A percentile compares a stretch with the other conserved stretches of the same genome.
Conservation (phyloP, 192 early-diverging fungal species). For the Mortierella antarctica region DNA sequence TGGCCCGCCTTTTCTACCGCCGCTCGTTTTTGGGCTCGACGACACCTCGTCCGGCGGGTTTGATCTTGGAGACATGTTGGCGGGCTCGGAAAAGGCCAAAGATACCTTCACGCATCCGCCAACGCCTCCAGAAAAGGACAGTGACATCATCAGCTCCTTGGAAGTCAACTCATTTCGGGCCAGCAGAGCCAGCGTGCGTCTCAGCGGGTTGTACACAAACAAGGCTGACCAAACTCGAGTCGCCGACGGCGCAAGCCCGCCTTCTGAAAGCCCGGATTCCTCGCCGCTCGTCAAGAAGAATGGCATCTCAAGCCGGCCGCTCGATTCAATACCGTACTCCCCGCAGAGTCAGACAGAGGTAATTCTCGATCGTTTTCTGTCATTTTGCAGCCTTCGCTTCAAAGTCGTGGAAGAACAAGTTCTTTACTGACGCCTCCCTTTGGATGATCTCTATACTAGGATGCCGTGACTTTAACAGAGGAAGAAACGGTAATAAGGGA, state of each 20-base stretch:
- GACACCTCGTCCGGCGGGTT: slow-evolving; percentile 35
- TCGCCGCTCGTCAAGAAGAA: no score
- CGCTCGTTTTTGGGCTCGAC: slow-evolving; percentile 37
- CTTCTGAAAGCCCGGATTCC: no score
- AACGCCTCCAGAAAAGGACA: slow-evolving; percentile 9
- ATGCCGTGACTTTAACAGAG: slow-evolving; percentile 26
- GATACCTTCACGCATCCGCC: slow-evolving; percentile 3
- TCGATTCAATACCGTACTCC: no score
- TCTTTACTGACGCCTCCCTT: no score
- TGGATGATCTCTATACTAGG: not conserved
- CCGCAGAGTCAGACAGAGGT: no score
- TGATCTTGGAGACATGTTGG: slow-evolving; percentile 39
- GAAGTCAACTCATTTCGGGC: not conserved
- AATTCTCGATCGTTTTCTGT: no score
- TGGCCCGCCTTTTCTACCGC: slow-evolving; percentile 44
- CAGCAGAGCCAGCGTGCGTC: not conserved
- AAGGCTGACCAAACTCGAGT: no score
- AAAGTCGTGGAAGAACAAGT: no score
- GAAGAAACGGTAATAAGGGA: slow-evolving; percentile 20
- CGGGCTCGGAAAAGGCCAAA: slow-evolving; percentile 11
- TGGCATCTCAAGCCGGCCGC: no score
- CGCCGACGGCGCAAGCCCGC: no score
- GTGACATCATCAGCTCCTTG: not conserved
- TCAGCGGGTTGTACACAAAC: not conserved
- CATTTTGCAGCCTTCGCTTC: no score